phyloP scores from a whole-genome alignment of 495 filamentous ascomycete genomes.

The Aspergillus nidulans region DNA sequence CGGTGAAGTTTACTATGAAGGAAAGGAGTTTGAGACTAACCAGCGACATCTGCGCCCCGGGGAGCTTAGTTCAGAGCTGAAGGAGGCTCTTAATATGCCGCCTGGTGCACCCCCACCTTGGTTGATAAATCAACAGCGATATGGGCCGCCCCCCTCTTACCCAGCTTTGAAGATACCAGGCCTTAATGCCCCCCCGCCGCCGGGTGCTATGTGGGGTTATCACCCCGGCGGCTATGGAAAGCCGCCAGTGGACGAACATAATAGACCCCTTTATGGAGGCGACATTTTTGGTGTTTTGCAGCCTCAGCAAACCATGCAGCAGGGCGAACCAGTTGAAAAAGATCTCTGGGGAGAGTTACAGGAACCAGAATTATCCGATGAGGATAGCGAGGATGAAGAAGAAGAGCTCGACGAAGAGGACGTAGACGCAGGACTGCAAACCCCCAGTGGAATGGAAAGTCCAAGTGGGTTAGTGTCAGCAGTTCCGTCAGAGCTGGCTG shows the following conservation, averaged over 20 bases:
- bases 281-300: constrained; percentile 88
- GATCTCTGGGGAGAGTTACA: constrained; percentile 94
- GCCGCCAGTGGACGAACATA: constrained; percentile 88
- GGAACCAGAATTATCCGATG: constrained; percentile 73
- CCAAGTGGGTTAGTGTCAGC: constrained; percentile 75
- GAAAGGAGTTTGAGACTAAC: constrained; percentile 97
- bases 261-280: constrained; percentile 83
- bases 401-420: constrained; percentile 63
- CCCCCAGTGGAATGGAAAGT: constrained; percentile 74
- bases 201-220: constrained; percentile 95
- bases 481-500: constrained; percentile 71
- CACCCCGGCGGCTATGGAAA: constrained; percentile 95
- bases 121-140: constrained; percentile 94
- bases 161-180: constrained; percentile 89
- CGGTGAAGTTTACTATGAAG: constrained; percentile 97
- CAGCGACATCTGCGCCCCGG: constrained; percentile 83
- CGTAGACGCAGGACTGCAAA: constrained; percentile 61
- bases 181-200: constrained; percentile 88
- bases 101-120: constrained; percentile 92
- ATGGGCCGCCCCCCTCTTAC: constrained; percentile 89
- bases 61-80: constrained; percentile 82
- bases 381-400: constrained; percentile 73
- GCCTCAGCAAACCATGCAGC: constrained; percentile 53
- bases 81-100: constrained; percentile 90
- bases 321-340: constrained; percentile 80